Evolutionary conservation across 2,329 filamentous ascomycete genomes (phyloP).

Genomic region (Diaporthe humulicola): DNA sequence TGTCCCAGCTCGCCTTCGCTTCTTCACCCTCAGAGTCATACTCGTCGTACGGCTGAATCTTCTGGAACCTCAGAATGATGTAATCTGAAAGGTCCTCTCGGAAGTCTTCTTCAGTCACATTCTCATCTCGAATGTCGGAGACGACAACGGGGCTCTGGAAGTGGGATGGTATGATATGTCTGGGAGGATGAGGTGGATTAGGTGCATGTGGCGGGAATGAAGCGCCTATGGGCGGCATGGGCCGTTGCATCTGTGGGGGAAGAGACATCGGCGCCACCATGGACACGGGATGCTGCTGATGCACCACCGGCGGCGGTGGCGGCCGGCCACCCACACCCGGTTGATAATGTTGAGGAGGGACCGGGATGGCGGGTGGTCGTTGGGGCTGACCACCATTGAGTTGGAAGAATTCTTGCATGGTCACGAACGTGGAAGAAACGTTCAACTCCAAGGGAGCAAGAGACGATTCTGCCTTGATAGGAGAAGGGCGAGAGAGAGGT

Average conservation of each 20-base stretch:
- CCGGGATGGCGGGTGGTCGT: neutral
- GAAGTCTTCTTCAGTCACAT: conserved; percentile 54
- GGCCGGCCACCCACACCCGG: conserved; percentile 7
- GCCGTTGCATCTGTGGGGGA: conserved; percentile 22
- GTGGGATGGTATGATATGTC: conserved; percentile 34
- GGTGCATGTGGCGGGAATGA: conserved; percentile 19
- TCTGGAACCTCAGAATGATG: conserved; percentile 58
- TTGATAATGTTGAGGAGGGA: conserved; percentile 17
- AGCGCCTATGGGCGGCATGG: neutral
- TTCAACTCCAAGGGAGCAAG: neutral
- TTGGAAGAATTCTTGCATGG: conserved; percentile 16
- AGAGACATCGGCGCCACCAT: conserved; percentile 10
- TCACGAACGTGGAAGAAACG: neutral
- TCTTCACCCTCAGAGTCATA: conserved; percentile 54
- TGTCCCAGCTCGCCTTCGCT: conserved; percentile 56
- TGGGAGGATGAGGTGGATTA: conserved; percentile 28
- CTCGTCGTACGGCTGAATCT: conserved; percentile 48
- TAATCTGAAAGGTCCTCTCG: conserved; percentile 56
- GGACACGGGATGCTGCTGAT: conserved; percentile 6
- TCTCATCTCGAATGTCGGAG: conserved; percentile 54
- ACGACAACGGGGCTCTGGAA: conserved; percentile 43
- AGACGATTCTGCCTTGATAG: neutral
- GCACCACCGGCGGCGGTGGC: conserved; percentile 15
- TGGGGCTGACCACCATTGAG: conserved; percentile 25
- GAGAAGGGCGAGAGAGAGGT: neutral